phyloP scores from a whole-genome alignment of 805 yeast genomes.

The Kuraishia cidri region DNA sequence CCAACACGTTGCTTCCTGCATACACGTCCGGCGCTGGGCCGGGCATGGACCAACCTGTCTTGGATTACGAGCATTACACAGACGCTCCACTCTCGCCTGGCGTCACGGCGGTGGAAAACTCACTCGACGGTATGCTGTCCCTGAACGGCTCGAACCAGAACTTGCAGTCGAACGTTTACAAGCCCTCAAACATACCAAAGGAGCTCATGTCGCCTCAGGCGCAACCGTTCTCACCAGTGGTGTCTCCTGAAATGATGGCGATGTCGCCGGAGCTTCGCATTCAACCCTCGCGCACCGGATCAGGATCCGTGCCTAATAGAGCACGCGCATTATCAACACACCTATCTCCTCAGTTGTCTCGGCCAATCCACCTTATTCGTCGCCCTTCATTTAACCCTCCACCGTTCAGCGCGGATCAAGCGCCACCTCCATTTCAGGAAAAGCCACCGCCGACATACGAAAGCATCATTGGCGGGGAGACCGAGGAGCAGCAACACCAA shows the following conservation, averaged over 20 bases:
- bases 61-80: constrained; percentile 1
- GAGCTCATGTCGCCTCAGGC: constrained; percentile 59
- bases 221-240: constrained; percentile 41
- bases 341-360: constrained; percentile 26
- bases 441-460: constrained; percentile 12
- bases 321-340: constrained; percentile 1
- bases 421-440: constrained; percentile 23
- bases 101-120: constrained; percentile 34
- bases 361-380: constrained; percentile 48
- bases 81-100: constrained; percentile 39
- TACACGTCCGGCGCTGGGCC: constrained; percentile 26
- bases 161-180: constrained; percentile 39
- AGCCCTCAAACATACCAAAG: constrained; percentile 36
- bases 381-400: constrained; percentile 57
- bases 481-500: neutral
- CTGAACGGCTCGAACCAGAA: constrained; percentile 12
- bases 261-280: constrained; percentile 14
- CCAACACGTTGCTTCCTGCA: constrained; percentile 70
- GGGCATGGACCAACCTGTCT: neutral
- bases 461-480: constrained; percentile 1
- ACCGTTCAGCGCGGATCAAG: constrained; percentile 37
- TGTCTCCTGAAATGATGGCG: constrained; percentile 19
- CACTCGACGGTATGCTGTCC: constrained; percentile 18
- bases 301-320: neutral
- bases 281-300: neutral